phyloP scores from a whole-genome alignment of 805 yeast species.

The Brettanomyces nanus region DNA sequence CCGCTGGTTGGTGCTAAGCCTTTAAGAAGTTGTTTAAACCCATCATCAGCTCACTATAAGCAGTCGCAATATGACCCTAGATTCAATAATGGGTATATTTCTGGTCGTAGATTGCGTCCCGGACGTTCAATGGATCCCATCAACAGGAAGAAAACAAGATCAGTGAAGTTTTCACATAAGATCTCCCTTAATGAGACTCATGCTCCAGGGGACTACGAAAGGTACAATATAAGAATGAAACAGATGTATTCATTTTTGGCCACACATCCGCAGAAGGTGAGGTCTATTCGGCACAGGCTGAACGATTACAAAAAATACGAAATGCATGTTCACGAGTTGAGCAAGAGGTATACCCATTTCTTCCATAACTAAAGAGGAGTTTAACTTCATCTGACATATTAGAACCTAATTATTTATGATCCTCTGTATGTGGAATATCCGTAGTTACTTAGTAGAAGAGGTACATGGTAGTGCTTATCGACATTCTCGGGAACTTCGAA shows the following conservation, averaged over 20 bases:
- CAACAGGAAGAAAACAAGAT: neutral
- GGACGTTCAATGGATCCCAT: neutral
- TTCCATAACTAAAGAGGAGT: constrained; percentile 32
- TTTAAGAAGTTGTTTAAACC: constrained; percentile 7
- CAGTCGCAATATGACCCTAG: constrained; percentile 2
- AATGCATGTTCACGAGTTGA: constrained; percentile 61
- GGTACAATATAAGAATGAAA: constrained; percentile 45
- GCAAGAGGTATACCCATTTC: constrained; percentile 57
- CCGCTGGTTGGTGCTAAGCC: neutral
- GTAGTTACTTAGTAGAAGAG: constrained; percentile 73
- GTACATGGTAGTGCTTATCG: constrained; percentile 83
- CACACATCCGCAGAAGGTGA: constrained; percentile 42
- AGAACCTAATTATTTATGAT: constrained; percentile 15
- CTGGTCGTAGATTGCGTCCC: neutral
- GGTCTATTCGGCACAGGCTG: constrained; percentile 53
- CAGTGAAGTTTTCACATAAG: constrained; percentile 35
- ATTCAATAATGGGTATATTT: neutral
- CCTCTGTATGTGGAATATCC: constrained; percentile 92
- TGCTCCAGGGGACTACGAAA: constrained; percentile 42
- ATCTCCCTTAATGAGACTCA: constrained; percentile 44
- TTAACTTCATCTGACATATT: neutral
- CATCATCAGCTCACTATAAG: neutral
- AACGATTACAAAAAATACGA: constrained; percentile 53
- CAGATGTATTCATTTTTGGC: constrained; percentile 34
- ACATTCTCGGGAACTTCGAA: constrained; percentile 63